These are phyloP conservation scores for Lactarius hengduanensis DNA, from an alignment of 768 basidiomycete genomes.

Conservation along the genomic window DNA sequence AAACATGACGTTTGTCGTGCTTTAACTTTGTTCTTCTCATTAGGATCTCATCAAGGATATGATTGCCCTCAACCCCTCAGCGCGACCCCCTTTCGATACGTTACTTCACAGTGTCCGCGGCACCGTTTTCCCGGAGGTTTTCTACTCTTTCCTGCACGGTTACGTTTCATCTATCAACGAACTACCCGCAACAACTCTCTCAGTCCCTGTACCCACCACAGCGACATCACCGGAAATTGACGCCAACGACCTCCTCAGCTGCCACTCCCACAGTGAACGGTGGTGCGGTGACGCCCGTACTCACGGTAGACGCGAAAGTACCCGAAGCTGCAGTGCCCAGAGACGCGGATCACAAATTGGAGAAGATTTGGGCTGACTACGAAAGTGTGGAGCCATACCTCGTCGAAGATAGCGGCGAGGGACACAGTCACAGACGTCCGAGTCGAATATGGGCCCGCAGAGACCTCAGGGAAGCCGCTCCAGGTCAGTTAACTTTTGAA, in stretches of 20 bases:
- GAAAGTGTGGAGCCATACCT: constrained; percentile 76
- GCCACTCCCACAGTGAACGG: constrained; percentile 15
- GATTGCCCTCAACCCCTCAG: constrained; percentile 76
- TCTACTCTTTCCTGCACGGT: constrained; percentile 93
- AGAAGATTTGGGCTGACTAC: constrained; percentile 85
- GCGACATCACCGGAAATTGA: constrained; percentile 13
- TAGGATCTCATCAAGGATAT: constrained; percentile 88
- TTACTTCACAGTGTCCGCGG: constrained; percentile 74
- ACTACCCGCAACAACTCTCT: constrained; percentile 48
- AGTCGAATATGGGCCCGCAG: constrained; percentile 52
- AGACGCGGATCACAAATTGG: constrained; percentile 83
- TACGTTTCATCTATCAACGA: constrained; percentile 83
- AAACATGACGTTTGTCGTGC: constrained; percentile 16
- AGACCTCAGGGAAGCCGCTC: constrained; percentile 48
- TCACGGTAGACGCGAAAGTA: constrained; percentile 20
- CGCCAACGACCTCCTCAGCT: constrained; percentile 23
- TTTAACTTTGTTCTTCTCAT: neutral
- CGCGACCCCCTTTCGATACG: constrained; percentile 79
- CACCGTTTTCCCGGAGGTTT: constrained; percentile 84
- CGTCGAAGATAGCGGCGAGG: constrained; percentile 45
- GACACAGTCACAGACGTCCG: constrained; percentile 53
- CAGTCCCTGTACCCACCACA: constrained; percentile 28
- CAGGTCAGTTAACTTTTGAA: constrained; percentile 46
- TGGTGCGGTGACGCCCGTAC: constrained; percentile 21
- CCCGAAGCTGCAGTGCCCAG: constrained; percentile 51